These are phyloP conservation scores for Colletotrichum sp. DNA, from an alignment of 2,329 filamentous ascomycete genomes.

Conservation along the genomic window DNA sequence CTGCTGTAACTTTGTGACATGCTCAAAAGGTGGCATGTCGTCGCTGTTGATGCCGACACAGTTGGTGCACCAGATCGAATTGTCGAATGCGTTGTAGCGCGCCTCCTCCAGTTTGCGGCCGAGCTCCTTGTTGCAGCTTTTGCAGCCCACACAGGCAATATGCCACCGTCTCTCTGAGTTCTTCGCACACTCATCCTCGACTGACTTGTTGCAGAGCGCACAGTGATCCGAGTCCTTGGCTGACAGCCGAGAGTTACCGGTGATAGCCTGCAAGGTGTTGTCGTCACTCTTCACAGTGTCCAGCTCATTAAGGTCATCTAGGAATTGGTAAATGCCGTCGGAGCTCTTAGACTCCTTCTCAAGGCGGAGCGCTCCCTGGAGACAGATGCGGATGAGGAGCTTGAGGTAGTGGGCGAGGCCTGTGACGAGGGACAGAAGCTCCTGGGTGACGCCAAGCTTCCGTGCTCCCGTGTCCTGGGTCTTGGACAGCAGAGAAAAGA, in stretches of 20 bases:
- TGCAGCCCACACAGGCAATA: constrained; percentile 79
- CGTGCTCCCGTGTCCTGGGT: constrained; percentile 89
- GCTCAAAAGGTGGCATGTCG: constrained; percentile 62
- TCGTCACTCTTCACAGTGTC: constrained; percentile 78
- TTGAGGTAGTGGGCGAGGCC: constrained; percentile 97
- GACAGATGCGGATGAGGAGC: constrained; percentile 93
- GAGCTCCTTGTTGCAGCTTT: constrained; percentile 68
- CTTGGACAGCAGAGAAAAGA: constrained; percentile 94
- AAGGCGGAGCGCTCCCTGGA: constrained; percentile 90
- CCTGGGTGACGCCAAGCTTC: constrained; percentile 95
- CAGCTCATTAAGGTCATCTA: constrained; percentile 84
- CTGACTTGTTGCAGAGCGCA: constrained; percentile 78
- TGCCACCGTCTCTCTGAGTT: constrained; percentile 83
- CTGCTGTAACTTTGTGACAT: constrained; percentile 86
- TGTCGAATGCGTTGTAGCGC: constrained; percentile 70
- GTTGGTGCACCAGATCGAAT: constrained; percentile 72
- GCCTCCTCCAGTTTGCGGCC: constrained; percentile 72
- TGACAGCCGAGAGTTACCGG: constrained; percentile 70
- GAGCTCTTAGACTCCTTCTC: constrained; percentile 81
- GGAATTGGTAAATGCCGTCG: constrained; percentile 80
- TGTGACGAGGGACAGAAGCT: constrained; percentile 95
- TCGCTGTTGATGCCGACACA: constrained; percentile 68
- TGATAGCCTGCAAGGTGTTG: constrained; percentile 68
- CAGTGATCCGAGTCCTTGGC: constrained; percentile 87
- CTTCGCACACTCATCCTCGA: constrained; percentile 91